Base-by-base conservation (phyloP, 1,284 basidiomycete species). In the Paramarasmius palmivorus region DNA sequence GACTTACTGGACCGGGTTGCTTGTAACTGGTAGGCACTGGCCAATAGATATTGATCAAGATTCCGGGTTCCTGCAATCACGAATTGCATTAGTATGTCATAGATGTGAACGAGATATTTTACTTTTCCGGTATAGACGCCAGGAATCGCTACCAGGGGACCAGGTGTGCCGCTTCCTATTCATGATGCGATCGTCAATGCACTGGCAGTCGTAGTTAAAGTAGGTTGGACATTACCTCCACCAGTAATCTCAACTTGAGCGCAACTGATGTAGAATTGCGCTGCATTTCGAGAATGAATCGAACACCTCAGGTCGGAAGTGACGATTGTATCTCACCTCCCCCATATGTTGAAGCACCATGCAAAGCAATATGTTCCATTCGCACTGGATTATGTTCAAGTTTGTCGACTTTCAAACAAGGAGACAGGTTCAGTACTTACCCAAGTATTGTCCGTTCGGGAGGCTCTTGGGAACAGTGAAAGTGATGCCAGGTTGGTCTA, bases 361-460 rank as follows among this genome's bases (percentile, higher is more conserved):
- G 75, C 47, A 77, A 61, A 39, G 77, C 77, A 52, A 79, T 76
- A 19, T 75, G 67, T 59, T 81, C 78, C 61, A 74, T 71, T 48
- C 78, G 76, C 56, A 81, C 71, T 60, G 69, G 65, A 52, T 68
- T 67, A 47, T 12, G 22, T 57, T 46, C 40, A 39, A 26, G 36
- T 52, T n/a, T 34, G 38, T 12, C 19, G 20, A 15, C n/a, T 8
- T 17, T 7, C 2, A 6, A 12, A 3, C 3, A n/a, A 22, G 19
- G 32, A 10, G 3, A 29, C 37, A 26, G 41, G 19, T 15, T 15
- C n/a, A 17, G 14, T 36, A 17, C 51, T 26, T 41, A 65, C 54
- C 47, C 7, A 72, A 66, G 64, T 74, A 76, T 66, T 80, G 72
- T 8, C 77, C 78, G 38, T 61, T 71, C 12, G 78, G 77, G 26